Evolutionary conservation across 345 rosid species (phyloP).

Genomic region (Eucalyptus shirleyi): DNA sequence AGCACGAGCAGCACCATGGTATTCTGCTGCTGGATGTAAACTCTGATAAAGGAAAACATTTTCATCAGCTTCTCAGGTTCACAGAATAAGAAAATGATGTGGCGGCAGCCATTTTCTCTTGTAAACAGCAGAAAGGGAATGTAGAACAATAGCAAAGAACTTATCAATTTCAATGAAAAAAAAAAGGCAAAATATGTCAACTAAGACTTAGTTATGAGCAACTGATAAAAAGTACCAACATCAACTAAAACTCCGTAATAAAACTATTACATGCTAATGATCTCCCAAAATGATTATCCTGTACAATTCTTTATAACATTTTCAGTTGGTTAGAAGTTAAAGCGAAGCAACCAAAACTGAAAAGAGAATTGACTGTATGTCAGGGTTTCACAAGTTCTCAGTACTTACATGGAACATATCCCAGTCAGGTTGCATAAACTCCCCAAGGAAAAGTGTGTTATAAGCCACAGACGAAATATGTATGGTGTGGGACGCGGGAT

Average conservation of each 20-base stretch:
- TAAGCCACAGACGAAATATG: slow-evolving; percentile 92
- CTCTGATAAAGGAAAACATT: slow-evolving; percentile 38
- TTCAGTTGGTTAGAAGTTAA: not conserved
- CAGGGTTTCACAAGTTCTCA: slow-evolving; percentile 7
- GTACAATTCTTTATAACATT: not conserved
- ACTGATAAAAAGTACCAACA: not conserved
- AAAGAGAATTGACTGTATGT: not conserved
- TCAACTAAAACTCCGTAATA: not conserved
- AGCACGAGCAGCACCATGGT: slow-evolving; percentile 95
- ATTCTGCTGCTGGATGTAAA: slow-evolving; percentile 89
- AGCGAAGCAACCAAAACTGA: not conserved
- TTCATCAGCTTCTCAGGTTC: not conserved
- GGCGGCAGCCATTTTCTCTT: not conserved
- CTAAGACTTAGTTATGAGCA: not conserved
- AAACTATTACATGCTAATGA: not conserved
- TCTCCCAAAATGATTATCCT: not conserved
- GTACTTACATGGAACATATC: slow-evolving; percentile 98
- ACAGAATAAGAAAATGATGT: not conserved
- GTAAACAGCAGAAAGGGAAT: not conserved
- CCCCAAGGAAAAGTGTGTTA: slow-evolving; percentile 89
- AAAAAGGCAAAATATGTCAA: not conserved
- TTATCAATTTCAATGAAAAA: not conserved
- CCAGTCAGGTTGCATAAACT: slow-evolving; percentile 99
- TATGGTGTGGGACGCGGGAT: slow-evolving; percentile 95
- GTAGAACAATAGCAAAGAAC: not conserved